A percentile compares a stretch with the other conserved stretches of the same genome.
These are phyloP conservation scores for Acorus calamus DNA, from an alignment of 106 monocot species.

Conservation along the genomic window DNA sequence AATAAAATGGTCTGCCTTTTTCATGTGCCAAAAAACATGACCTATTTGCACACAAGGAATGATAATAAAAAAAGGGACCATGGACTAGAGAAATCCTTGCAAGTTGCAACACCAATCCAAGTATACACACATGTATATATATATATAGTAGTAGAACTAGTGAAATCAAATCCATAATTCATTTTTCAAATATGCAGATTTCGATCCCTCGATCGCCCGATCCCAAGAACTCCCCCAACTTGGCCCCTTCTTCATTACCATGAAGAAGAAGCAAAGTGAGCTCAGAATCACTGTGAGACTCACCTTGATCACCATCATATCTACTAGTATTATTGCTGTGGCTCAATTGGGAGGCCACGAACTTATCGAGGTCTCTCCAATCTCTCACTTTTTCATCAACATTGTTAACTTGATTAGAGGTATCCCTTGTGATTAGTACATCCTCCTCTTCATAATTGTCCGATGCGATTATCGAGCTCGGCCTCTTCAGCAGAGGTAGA, in stretches of 20 bases:
- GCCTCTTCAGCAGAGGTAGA: conserved; percentile 13
- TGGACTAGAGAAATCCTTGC: no score
- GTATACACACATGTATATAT: no score
- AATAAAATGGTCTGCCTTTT: no score
- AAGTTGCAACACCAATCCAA: no score
- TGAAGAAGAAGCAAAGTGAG: conserved; percentile 28
- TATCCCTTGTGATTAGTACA: background rate
- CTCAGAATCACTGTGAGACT: conserved; percentile 11
- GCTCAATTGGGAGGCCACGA: conserved; percentile 80
- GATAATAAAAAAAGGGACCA: no score
- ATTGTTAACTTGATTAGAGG: background rate
- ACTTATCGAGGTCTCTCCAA: conserved; percentile 80
- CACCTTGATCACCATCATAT: background rate
- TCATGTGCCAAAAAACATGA: no score
- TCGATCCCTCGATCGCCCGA: conserved; percentile 15
- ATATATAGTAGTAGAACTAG: no score
- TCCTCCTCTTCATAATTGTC: conserved; percentile 20
- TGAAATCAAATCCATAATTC: background rate
- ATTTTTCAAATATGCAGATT: conserved; percentile 35
- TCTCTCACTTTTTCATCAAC: conserved; percentile 37
- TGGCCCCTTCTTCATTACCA: conserved; percentile 8
- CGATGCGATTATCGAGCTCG: background rate
- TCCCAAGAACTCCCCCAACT: conserved; percentile 23
- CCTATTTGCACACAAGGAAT: no score
- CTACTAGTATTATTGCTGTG: conserved; percentile 23